Base-by-base conservation (phyloP, 345 rosid species). In the Capsella bursapastoris region DNA sequence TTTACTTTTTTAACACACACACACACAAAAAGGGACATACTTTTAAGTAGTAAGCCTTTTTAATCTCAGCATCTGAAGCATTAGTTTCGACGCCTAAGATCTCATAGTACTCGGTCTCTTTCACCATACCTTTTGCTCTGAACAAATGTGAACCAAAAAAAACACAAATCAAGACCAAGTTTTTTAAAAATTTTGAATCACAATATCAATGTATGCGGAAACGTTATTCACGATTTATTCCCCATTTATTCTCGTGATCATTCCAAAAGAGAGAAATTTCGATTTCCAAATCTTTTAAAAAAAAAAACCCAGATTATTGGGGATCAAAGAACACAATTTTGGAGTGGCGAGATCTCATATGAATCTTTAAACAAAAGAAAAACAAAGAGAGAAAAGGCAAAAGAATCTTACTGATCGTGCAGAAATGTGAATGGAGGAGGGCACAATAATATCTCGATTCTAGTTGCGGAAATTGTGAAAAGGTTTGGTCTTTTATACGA, bases 41-140 rank as follows among this genome's bases (percentile, higher is more conserved):
- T 85, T 93, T 88, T 67, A 88, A 66, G 72, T 94, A 91, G 78
- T 91, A 94, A 72, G 98, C 98, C 84, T 90, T 94, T 85, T 91
- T 94, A 73, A 91, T 94, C 70, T 94, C 95, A 51, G 89, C 89
- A 5, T 91, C 57, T 0, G 98, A 82, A 3, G 96, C 97, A 64
- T 87, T 90, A 58, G 84, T 86, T 22, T 53, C 75, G 65, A 91
- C 86, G 64, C 86, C 97, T 85, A 94, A 83, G 55, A 82, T 62
- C 41, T 89, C 93, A 62, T 94, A 94, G 60, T 86, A 91, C 2
- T 84, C 66, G 11, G 75, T 85, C 18, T 91, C 97, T 53, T 85
- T 88, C 83, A 83, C 93, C 93, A 89, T 93, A n/a, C 40, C 70
- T 56, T 59, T 22, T 40, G 5, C 7, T 22, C 35, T 32, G 7